Evolutionary conservation across 805 yeast genomes (phyloP), one percentile per base, ranked within the genome.

Genomic region (Alloascoidea africana): DNA sequence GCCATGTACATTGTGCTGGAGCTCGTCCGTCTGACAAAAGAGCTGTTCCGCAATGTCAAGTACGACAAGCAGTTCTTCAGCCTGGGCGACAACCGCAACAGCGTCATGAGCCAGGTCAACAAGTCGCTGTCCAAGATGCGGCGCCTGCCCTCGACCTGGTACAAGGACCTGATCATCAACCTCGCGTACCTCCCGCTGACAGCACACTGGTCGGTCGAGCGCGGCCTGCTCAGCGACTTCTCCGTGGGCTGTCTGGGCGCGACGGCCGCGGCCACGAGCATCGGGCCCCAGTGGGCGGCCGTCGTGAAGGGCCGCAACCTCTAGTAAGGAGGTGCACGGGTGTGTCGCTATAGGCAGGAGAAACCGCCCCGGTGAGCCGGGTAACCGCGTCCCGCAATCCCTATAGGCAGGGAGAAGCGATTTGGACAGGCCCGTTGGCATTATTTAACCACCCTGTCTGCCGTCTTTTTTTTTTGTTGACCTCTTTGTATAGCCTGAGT

Each of bases 141-240:
- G 30, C 30, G n/a, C n/a, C n/a, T 23, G n/a, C 30, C 30, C n/a
- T 8, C 30, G 8, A 23, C 8, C n/a, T 23, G 30, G 30, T 23
- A 23, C n/a, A 23, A 23, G n/a, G 30, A 23, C 30, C n/a, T 60
- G 15, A 38, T 54, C 13, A 54, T 55, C 41, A 59, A 60, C 41
- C 41, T 54, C n/a, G 58, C 60, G 14, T 63, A 62, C 52, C 49
- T 58, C 30, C 67, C 67, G 3, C 45, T 62, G 34, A 56, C 66
- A 2, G 45, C 57, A 32, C 67, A 62, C 45, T 62, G 67, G 67
- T 58, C 65, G 2, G 43, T 55, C 6, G 51, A 52, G 37, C 41
- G 37, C 2, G 67, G 67, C 1, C 41, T 54, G 16, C 41, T 59
- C 16, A 39, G 38, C 17, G 54, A 55, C 16, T 41, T 45, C 27